A percentile compares a stretch with the other conserved stretches of the same genome.
Conservation (phyloP, 75 land plant genomes). For the Pinus albicaulis region DNA sequence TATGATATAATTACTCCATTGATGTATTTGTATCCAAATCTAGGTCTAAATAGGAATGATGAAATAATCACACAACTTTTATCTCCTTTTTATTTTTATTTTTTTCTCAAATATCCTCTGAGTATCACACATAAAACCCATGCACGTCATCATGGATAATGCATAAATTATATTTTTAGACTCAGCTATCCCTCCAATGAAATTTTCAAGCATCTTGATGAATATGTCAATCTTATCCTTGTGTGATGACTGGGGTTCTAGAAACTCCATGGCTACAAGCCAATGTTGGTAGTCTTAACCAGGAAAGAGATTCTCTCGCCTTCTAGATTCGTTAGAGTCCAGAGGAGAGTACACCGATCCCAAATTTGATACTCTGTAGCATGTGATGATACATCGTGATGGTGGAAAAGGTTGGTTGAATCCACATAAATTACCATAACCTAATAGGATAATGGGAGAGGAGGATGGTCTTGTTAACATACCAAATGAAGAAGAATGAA, state of each 20-base stretch:
- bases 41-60: slow-evolving; percentile 1
- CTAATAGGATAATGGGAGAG: not conserved
- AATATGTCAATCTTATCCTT: not conserved
- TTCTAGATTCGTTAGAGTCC: not conserved
- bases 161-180: slow-evolving; percentile 6
- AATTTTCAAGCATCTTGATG: not conserved
- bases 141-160: not conserved
- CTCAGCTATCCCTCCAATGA: slow-evolving; percentile 7
- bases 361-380: not conserved
- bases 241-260: not conserved
- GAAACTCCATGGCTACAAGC: slow-evolving; percentile 7
- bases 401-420: not conserved
- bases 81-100: slow-evolving; percentile 2
- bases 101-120: slow-evolving; percentile 4
- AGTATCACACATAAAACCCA: slow-evolving; percentile 6
- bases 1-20: slow-evolving; percentile 9
- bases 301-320: not conserved
- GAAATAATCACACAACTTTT: not conserved
- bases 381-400: not conserved
- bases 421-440: not conserved
- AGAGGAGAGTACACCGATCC: slow-evolving; percentile 5
- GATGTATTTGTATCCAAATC: slow-evolving; percentile 8
- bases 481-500: not conserved
- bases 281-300: not conserved
- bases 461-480: not conserved